Base-by-base conservation (phyloP, 2,329 filamentous ascomycete genomes). In the Zopfia rhizophila region DNA sequence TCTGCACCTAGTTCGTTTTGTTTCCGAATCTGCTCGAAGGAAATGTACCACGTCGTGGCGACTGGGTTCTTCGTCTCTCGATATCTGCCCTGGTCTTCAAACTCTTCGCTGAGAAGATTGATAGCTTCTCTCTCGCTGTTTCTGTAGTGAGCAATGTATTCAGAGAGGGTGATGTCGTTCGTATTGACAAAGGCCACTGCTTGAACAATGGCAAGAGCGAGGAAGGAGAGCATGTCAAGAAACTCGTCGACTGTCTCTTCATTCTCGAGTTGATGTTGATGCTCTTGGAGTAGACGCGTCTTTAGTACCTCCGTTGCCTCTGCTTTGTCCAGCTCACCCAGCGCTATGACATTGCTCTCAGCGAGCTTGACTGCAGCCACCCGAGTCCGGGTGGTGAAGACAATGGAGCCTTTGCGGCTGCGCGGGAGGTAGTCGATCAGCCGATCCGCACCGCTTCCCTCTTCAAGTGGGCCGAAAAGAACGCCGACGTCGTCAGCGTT, bases 361-460 rank as follows among this genome's bases (percentile, higher is more conserved):
- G 61, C 60, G 14, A 68, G 55, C 24, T 56, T 49, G 10, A 58
- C 33, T 2, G 66, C 69, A 5, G 62, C 57, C 30, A 71, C 58
- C 41, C 57, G 43, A 18, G 62, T 67, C 11, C 72, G 63, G 8
- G 71, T 76, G n/a, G 73, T 77, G 21, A 73, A 72, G 0, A 78
- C 13, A 29, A 65, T 66, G 0, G 49, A 42, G 0, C 71, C 70
- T n/a, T 59, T 35, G 0, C 65, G 51, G 27, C 63, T 72, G 8
- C 53, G n/a, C 0, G 74, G 73, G 0, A 77, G 45, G 45, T 69
- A 70, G 11, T 63, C 27, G 5, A 51, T 39, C n/a, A 73, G 32
- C 14, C 56, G 48, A 21, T 49, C 22, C 16, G 16, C 27, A 19
- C 16, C 21, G 27, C 38, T 33, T 17, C 14, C 16, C n/a, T 27